Percentiles rank a stretch among this genome's conserved stretches.
These are phyloP conservation scores for Lactarius pseudohatsudake DNA, from an alignment of 768 basidiomycete genomes.

Conservation along the genomic window DNA sequence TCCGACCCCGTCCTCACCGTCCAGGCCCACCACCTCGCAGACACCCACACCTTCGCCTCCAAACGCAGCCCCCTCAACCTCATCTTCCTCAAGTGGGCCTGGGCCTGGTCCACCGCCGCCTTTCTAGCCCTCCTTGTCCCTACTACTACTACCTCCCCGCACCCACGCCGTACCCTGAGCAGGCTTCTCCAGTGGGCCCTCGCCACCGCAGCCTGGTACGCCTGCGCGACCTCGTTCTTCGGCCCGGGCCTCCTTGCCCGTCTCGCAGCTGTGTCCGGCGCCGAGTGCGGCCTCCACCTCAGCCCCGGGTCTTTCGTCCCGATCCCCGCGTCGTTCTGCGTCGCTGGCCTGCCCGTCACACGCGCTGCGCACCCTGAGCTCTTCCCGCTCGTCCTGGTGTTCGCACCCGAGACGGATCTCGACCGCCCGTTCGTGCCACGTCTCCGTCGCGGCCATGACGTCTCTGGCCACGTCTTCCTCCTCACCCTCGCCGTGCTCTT, in stretches of 20 bases:
- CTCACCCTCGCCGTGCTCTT: constrained; percentile 78
- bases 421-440: constrained; percentile 51
- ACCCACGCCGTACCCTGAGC: constrained; percentile 3
- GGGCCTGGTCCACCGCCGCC: constrained; percentile 83
- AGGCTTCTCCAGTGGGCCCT: constrained; percentile 46
- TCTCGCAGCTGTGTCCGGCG: constrained; percentile 63
- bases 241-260: constrained; percentile 77
- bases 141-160: constrained; percentile 43
- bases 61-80: constrained; percentile 83
- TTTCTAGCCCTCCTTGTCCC: constrained; percentile 63
- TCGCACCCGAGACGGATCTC: constrained; percentile 33
- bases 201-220: constrained; percentile 67
- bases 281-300: constrained; percentile 71
- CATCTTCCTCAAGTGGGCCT: constrained; percentile 84
- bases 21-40: constrained; percentile 65
- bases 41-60: constrained; percentile 70
- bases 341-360: constrained; percentile 49
- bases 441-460: constrained; percentile 81
- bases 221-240: constrained; percentile 86
- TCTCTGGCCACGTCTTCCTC: constrained; percentile 92
- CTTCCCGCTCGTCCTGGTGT: constrained; percentile 47
- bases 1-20: constrained; percentile 71
- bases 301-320: constrained; percentile 36
- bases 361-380: constrained; percentile 61
- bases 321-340: constrained; percentile 61